Evolutionary conservation across 2,329 filamentous ascomycete genomes (phyloP), one percentile per base, ranked within the genome.

Genomic region (Aspergillus melleus): DNA sequence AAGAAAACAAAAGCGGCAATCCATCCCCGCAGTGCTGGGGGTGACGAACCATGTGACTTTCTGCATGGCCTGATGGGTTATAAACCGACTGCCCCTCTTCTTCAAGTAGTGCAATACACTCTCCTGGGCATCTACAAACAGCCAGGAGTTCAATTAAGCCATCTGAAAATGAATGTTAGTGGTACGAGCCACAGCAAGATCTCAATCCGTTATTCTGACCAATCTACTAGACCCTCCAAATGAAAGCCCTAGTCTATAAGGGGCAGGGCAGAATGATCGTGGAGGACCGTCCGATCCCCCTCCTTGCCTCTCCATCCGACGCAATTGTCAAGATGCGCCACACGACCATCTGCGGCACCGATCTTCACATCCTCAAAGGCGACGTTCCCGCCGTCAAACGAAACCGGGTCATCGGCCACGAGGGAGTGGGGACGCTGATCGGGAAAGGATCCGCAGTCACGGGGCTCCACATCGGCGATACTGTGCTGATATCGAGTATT

Each of bases 301-400:
- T 64, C 20, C 63, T 84, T 19, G 58, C 68, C 14, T 62, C 67
- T 0, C 73, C 80, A 2, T 79, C 77, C 1, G 83, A 85, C 60
- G 81, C 82, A 16, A 74, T 86, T 26, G 70, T 85, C 52, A 80
- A 78, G 58, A 59, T 84, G 46, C 71, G 73, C 9, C 77, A 83
- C 55, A 78, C 79, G 0, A 82, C 81, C 11, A 83, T 84, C 63
- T 85, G 83, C 66, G 82, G 83, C 24, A 81, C 80, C 0, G 84
- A 86, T 65, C 71, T 86, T 14, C 84, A 87, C 66, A 86, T 86
- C 61, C 70, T 79, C 58, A 80, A 82, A 58, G 84, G 83, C 16
- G 76, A 85, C 63, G 82, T 86, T 0, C 76, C 83, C 0, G 81
- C 77, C 1, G 79, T 77, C 52, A 63, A 76, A 5, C 72, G 75